These are phyloP conservation scores for Cucurbita maxima DNA, from an alignment of 306 rosid genomes.

Conservation along the genomic window DNA sequence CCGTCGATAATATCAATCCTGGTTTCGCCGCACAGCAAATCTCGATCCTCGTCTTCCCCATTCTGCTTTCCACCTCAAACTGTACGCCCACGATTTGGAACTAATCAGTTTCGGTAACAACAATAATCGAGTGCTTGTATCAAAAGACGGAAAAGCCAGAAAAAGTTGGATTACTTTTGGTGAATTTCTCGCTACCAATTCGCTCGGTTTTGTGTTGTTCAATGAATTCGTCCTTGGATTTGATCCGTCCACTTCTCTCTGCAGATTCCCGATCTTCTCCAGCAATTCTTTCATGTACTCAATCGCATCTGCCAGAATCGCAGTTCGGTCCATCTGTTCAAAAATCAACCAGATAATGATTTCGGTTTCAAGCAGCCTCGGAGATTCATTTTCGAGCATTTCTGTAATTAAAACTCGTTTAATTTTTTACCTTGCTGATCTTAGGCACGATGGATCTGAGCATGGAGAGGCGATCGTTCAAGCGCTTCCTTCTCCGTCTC, in stretches of 20 bases:
- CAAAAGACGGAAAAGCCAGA: background rate
- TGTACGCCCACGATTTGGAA: constrained; percentile 9
- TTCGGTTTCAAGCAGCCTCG: background rate
- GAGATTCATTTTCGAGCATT: background rate
- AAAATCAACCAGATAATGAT: background rate
- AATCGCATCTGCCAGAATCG: constrained; percentile 86
- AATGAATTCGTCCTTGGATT: constrained; percentile 21
- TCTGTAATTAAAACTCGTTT: too few species aligned
- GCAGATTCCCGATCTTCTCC: constrained; percentile 54
- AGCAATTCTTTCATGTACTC: constrained; percentile 87
- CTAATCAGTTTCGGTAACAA: background rate
- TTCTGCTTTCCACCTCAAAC: constrained; percentile 74
- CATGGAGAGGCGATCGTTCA: constrained; percentile 87
- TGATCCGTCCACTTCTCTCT: constrained; percentile 37
- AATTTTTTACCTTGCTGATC: constrained; percentile 67
- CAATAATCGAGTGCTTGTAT: background rate
- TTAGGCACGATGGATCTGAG: constrained; percentile 91
- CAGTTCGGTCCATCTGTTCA: constrained; percentile 86
- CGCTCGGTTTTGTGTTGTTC: constrained; percentile 53
- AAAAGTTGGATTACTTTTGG: constrained; percentile 44
- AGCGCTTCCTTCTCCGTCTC: constrained; percentile 73
- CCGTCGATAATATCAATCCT: constrained; percentile 55
- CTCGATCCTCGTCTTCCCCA: constrained; percentile 45
- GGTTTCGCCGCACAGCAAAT: constrained; percentile 77
- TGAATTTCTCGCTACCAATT: constrained; percentile 48